Base-by-base conservation (phyloP, 345 rosid species). In the Salix purpurea region DNA sequence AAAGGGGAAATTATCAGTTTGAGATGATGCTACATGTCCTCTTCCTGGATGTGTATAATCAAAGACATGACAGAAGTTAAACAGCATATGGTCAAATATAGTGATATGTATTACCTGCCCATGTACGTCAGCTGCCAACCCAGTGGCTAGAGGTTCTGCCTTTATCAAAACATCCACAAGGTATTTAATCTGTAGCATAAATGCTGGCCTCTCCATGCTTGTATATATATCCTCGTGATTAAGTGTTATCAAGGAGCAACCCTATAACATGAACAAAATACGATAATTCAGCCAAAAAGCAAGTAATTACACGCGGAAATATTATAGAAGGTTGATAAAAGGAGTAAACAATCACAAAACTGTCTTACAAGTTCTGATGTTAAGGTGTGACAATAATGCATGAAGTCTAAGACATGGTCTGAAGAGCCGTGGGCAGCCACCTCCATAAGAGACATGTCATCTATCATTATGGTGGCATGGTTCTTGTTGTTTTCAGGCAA, bases 91-190 rank as follows among this genome's bases (percentile, higher is more conserved):
- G 14, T 24, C 19, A 16, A 30, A 46, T 36, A 19, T 34, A 14
- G 23, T 74, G 23, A 7, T 13, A 39, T 12, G 73, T 13, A 12
- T 61, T 84, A 93, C 98, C 94, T 93, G 97, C 40, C 99, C 99
- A 30, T 95, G 97, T 68, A 95, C 96, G 80, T 93, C 98, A 83
- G 88, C 83, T 21, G 98, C 99, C 85, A 92, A 85, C 76, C 98
- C 99, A 64, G 97, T 93, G 69, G 91, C 93, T 78, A 96, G 84
- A 83, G 98, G 98, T 78, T 87, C 96, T 62, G 87, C 87, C 78
- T 91, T 92, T 15, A 95, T 84, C 80, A 93, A 83, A 78, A 95
- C 76, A 85, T 92, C 94, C 21, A 96, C 88, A 77, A 85, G 89
- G 77, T 90, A 92, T 70, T 90, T 90, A 90, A 87, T 86, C 73